Percentiles rank a stretch among this genome's conserved stretches.
Conservation (phyloP, 352 stramenopile genomes). For the Sclerospora graminicola region DNA sequence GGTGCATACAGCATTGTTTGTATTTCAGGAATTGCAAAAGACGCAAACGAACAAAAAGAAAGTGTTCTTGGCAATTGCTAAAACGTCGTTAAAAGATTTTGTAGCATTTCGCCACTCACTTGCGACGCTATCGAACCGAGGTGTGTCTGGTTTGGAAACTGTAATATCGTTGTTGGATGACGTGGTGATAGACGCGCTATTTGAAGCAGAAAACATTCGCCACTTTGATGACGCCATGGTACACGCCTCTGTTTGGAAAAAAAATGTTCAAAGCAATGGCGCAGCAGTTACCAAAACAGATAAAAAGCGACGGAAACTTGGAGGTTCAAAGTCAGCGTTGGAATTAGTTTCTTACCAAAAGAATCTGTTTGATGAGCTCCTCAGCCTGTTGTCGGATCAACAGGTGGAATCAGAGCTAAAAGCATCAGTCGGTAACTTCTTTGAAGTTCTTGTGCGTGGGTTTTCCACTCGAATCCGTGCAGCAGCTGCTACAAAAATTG, state of each 20-base stretch:
- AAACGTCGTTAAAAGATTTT: conserved; percentile 60
- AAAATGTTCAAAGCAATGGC: background rate
- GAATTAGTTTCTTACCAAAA: conserved; percentile 69
- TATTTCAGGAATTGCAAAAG: conserved; percentile 71
- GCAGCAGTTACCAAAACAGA: conserved; percentile 9
- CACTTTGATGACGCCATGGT: conserved; percentile 60
- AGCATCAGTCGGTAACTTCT: conserved; percentile 39
- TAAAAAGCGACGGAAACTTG: conserved; percentile 42
- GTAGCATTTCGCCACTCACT: conserved; percentile 45
- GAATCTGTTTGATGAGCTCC: conserved; percentile 67
- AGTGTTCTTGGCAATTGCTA: conserved; percentile 71
- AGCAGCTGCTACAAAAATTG: conserved; percentile 51
- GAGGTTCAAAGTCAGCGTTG: conserved; percentile 8
- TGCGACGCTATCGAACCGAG: conserved; percentile 11
- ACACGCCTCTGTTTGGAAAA: conserved; percentile 23
- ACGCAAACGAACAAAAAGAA: conserved; percentile 87
- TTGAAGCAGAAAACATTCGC: conserved; percentile 65
- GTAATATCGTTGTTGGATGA: conserved; percentile 34
- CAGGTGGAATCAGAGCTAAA: conserved; percentile 24
- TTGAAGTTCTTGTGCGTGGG: conserved; percentile 49
- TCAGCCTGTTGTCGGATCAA: conserved; percentile 38
- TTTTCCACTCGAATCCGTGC: conserved; percentile 53
- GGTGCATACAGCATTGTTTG: conserved; percentile 36
- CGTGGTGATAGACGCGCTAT: conserved; percentile 60
- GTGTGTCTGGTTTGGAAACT: conserved; percentile 6